phyloP scores from a whole-genome alignment of 352 stramenopile genomes.

The Globisporangium radiosum region DNA sequence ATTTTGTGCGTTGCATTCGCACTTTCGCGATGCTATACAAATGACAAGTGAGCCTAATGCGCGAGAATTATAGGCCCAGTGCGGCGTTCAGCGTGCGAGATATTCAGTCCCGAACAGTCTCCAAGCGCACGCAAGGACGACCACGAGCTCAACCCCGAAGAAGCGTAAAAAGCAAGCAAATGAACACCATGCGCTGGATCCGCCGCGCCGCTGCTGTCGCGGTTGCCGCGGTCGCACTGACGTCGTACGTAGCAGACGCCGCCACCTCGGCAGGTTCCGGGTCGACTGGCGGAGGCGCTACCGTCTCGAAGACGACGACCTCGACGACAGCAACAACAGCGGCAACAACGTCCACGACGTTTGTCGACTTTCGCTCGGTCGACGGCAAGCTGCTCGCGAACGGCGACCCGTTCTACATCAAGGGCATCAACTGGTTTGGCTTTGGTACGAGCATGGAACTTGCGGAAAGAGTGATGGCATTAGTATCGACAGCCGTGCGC shows the following conservation, averaged over 20 bases:
- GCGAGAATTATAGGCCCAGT: slow-evolving; percentile 1
- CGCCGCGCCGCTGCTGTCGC: neutral
- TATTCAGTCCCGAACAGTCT: slow-evolving; percentile 6
- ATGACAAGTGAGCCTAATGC: neutral
- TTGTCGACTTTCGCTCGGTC: slow-evolving; percentile 59
- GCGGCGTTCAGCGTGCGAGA: neutral
- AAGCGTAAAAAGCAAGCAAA: neutral
- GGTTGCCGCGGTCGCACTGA: neutral
- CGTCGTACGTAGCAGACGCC: neutral
- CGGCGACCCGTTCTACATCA: slow-evolving; percentile 51
- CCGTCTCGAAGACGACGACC: neutral
- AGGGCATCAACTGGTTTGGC: slow-evolving; percentile 74
- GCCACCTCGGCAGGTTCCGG: neutral
- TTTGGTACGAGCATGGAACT: slow-evolving; percentile 18
- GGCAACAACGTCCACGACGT: slow-evolving; percentile 14
- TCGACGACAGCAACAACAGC: neutral
- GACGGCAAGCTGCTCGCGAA: slow-evolving; percentile 48
- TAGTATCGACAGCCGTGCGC: neutral
- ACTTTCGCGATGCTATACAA: slow-evolving; percentile 4
- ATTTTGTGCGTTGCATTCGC: too few species aligned
- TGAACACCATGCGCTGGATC: slow-evolving; percentile 7
- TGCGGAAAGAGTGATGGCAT: neutral
- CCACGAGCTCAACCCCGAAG: neutral
- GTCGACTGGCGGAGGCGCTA: neutral
- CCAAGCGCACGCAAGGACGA: neutral